Conservation (phyloP, 2,329 filamentous ascomycete genomes). For the Neopestalotiopsis sp. region DNA sequence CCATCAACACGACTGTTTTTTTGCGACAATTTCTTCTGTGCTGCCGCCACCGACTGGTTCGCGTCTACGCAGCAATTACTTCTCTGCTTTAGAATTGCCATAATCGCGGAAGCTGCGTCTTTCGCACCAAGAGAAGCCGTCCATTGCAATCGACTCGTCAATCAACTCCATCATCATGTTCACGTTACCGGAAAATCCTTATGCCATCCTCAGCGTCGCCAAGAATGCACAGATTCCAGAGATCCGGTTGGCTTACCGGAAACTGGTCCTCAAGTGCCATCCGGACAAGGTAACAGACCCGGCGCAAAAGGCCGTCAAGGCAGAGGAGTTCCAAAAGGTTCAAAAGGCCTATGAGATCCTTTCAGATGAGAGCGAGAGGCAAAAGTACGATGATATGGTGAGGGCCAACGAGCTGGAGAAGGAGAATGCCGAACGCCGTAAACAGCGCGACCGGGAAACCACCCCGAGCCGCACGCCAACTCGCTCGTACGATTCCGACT, state of each 20-base stretch:
- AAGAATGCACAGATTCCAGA: constrained; percentile 72
- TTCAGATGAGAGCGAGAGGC: constrained; percentile 74
- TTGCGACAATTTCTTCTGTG: constrained; percentile 30
- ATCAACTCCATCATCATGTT: constrained; percentile 43
- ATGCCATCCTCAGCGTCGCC: constrained; percentile 75
- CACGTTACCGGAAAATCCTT: constrained; percentile 73
- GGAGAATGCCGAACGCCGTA: constrained; percentile 37
- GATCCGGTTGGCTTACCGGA: constrained; percentile 82
- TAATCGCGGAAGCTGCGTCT: not conserved
- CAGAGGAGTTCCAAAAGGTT: constrained; percentile 88
- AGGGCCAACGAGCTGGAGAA: constrained; percentile 55
- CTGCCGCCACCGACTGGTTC: constrained; percentile 30
- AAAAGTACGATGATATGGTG: constrained; percentile 76
- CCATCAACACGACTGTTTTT: constrained; percentile 19
- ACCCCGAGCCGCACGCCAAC: constrained; percentile 17
- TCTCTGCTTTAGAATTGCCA: not conserved
- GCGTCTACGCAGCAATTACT: constrained; percentile 26
- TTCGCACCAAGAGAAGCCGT: not conserved
- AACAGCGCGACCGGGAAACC: constrained; percentile 18
- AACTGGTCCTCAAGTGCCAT: constrained; percentile 86
- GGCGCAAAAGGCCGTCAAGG: constrained; percentile 75
- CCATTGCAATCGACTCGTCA: constrained; percentile 1
- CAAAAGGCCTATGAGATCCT: constrained; percentile 93
- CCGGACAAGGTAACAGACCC: constrained; percentile 89
- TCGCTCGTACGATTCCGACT: constrained; percentile 14